Percentiles rank a stretch among this genome's conserved stretches.
phyloP scores from a whole-genome alignment of 1,284 basidiomycete genomes.

The Schizophyllum amplum region DNA sequence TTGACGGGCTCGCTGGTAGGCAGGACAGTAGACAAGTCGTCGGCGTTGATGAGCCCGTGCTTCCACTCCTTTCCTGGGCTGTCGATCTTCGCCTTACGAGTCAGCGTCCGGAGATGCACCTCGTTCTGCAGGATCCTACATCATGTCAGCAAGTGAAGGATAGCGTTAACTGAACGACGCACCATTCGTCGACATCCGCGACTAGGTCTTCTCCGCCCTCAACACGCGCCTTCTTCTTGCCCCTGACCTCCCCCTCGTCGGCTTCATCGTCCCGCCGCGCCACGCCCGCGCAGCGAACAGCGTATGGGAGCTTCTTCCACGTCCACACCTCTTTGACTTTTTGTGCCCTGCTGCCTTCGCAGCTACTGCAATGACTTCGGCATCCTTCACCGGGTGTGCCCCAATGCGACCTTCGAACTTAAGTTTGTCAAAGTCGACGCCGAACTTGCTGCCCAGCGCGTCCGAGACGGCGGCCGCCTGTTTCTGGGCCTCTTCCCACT shows the following conservation, averaged over 20 bases:
- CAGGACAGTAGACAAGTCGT: not conserved
- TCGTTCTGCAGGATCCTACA: slow-evolving; percentile 6
- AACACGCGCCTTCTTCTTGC: slow-evolving; percentile 1
- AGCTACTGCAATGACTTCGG: not conserved
- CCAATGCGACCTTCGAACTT: slow-evolving; percentile 1
- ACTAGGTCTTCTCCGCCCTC: slow-evolving; percentile 5
- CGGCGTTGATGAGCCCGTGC: not conserved
- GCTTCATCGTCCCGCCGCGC: not conserved
- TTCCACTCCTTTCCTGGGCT: slow-evolving; percentile 1
- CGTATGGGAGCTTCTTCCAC: slow-evolving; percentile 4
- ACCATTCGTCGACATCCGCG: slow-evolving; percentile 5
- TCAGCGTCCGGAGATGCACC: slow-evolving; percentile 1
- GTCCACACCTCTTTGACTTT: slow-evolving; percentile 2
- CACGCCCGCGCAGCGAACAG: slow-evolving; percentile 1
- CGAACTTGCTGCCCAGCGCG: not conserved
- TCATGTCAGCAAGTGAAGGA: not conserved
- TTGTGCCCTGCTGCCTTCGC: not conserved
- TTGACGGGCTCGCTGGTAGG: not conserved
- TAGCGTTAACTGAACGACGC: not conserved
- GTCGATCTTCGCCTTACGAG: not conserved
- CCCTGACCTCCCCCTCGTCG: not conserved
- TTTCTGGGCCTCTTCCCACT: not conserved
- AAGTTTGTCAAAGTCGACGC: slow-evolving; percentile 1
- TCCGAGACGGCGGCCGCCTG: not conserved
- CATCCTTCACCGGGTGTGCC: slow-evolving; percentile 1